Percentiles rank a stretch among this genome's conserved stretches.
Evolutionary conservation across 2,329 filamentous ascomycete genomes (phyloP).

Genomic region (Aspergillus bombycis): DNA sequence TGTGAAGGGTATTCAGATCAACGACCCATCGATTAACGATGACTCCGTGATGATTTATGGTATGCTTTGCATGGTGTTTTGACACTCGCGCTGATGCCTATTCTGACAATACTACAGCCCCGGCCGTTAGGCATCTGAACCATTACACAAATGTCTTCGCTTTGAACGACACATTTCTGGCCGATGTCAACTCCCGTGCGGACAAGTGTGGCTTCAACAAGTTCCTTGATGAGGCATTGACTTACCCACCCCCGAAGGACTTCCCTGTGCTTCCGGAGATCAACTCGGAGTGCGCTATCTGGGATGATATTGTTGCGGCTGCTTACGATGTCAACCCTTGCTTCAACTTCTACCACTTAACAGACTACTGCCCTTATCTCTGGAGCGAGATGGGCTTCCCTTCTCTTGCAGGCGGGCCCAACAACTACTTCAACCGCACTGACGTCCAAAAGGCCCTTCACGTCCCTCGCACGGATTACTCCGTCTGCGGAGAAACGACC

Average conservation of each 20-base stretch:
- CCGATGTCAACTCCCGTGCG: slow-evolving; percentile 41
- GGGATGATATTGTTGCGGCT: slow-evolving; percentile 58
- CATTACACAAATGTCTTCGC: slow-evolving; percentile 45
- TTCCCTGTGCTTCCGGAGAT: slow-evolving; percentile 59
- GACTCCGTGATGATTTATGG: slow-evolving; percentile 55
- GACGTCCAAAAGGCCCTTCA: slow-evolving; percentile 71
- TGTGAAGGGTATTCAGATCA: slow-evolving; percentile 69
- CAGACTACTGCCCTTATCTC: slow-evolving; percentile 69
- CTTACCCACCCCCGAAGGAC: slow-evolving; percentile 67
- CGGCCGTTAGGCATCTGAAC: slow-evolving; percentile 46
- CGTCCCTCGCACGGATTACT: slow-evolving; percentile 52
- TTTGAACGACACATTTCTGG: slow-evolving; percentile 46
- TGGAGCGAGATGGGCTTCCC: slow-evolving; percentile 71
- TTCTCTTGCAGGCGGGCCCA: slow-evolving; percentile 64
- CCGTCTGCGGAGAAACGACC: slow-evolving; percentile 44
- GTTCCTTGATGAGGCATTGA: slow-evolving; percentile 52
- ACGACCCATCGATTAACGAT: slow-evolving; percentile 68
- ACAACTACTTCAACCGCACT: slow-evolving; percentile 70
- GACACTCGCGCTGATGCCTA: not conserved
- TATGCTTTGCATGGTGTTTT: slow-evolving; percentile 18
- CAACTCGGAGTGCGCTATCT: slow-evolving; percentile 58
- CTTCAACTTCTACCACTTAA: slow-evolving; percentile 75
- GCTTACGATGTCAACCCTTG: slow-evolving; percentile 69
- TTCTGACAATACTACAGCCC: slow-evolving; percentile 26
- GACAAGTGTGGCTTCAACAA: slow-evolving; percentile 49